Evolutionary conservation across 2,329 filamentous ascomycete genomes (phyloP).

Genomic region (Pestalotiopsis sp.): DNA sequence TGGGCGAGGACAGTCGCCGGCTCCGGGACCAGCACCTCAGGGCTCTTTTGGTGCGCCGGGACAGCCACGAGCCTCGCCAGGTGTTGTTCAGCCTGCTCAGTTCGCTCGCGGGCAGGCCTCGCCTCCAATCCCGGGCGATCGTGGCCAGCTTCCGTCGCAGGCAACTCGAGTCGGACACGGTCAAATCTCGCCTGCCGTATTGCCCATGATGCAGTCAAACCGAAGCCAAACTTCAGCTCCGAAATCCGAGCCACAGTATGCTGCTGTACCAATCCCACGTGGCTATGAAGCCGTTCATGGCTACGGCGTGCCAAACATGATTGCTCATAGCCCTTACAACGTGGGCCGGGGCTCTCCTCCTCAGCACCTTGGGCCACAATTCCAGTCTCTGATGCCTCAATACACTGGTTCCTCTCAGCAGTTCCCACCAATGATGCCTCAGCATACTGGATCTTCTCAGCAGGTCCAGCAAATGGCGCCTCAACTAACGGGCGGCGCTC

Average conservation of each 20-base stretch:
- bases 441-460: conserved; percentile 3
- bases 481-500: neutral
- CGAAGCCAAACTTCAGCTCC: conserved; percentile 2
- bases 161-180: conserved; percentile 13
- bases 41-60: conserved; percentile 17
- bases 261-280: conserved; percentile 32
- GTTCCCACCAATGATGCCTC: neutral
- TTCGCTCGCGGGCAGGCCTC: conserved; percentile 20
- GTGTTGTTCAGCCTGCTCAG: conserved; percentile 9
- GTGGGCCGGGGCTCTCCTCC: conserved; percentile 11
- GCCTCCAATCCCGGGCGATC: conserved; percentile 20
- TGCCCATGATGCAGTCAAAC: conserved; percentile 11
- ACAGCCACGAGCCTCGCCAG: conserved; percentile 9
- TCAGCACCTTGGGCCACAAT: conserved; percentile 12
- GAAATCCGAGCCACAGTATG: conserved; percentile 23
- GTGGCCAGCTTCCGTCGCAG: conserved; percentile 18
- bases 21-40: conserved; percentile 8
- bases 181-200: neutral
- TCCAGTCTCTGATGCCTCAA: conserved; percentile 7
- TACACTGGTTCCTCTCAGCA: conserved; percentile 3
- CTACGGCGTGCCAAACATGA: conserved; percentile 27
- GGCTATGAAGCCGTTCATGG: conserved; percentile 35
- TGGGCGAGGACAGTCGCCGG: neutral
- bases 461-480: conserved; percentile 1
- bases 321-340: conserved; percentile 29